phyloP scores from a whole-genome alignment of 2,329 filamentous ascomycete genomes.

The Ceratocystis variospora region DNA sequence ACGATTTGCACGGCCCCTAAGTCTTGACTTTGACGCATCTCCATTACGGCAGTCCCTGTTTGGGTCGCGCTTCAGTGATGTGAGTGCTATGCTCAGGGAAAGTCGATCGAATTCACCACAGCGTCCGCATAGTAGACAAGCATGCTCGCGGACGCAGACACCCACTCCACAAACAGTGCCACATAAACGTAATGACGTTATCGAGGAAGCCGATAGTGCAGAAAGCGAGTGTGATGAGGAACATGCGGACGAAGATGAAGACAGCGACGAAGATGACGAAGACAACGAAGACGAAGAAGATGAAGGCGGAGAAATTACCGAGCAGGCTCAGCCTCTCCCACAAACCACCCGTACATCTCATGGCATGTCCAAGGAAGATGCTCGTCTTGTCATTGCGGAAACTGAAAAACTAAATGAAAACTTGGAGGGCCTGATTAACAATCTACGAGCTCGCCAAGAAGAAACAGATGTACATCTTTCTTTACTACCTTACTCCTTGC shows the following conservation, averaged over 20 bases:
- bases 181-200: neutral
- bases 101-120: constrained; percentile 9
- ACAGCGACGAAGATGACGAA: constrained; percentile 1
- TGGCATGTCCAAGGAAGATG: constrained; percentile 21
- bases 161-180: constrained; percentile 4
- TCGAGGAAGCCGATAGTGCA: neutral
- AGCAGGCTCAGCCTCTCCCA: neutral
- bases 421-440: constrained; percentile 36
- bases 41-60: constrained; percentile 11
- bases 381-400: constrained; percentile 23
- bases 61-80: constrained; percentile 15
- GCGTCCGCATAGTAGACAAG: neutral
- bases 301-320: neutral
- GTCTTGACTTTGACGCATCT: constrained; percentile 15
- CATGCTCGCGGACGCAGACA: constrained; percentile 6
- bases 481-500: neutral
- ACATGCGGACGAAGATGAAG: neutral
- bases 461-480: constrained; percentile 37
- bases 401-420: constrained; percentile 35
- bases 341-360: neutral
- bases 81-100: constrained; percentile 14
- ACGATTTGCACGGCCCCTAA: constrained; percentile 16
- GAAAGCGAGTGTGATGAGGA: neutral
- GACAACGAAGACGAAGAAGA: neutral
- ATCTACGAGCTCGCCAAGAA: constrained; percentile 42